Conservation (phyloP, 2,329 filamentous ascomycete species). For the Didymella keratinophila region DNA sequence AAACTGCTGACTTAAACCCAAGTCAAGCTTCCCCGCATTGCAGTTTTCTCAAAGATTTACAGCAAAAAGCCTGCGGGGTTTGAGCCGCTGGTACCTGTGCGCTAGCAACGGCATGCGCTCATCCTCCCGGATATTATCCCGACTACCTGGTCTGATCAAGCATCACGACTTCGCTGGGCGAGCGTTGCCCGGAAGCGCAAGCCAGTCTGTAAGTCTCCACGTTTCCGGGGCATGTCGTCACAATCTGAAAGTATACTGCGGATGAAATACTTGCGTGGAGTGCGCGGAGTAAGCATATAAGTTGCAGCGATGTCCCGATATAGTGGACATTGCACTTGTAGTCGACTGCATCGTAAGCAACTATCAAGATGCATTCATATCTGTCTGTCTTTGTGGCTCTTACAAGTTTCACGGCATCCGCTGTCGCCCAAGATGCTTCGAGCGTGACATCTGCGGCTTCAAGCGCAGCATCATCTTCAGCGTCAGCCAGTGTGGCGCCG, state of each 20-base stretch:
- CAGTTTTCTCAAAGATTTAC: not conserved
- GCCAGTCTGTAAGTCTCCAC: slow-evolving; percentile 6
- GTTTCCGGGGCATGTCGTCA: slow-evolving; percentile 19
- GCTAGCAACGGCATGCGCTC: not conserved
- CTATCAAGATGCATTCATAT: slow-evolving; percentile 1
- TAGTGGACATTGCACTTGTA: not conserved
- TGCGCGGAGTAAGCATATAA: slow-evolving; percentile 3
- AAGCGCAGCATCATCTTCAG: not conserved
- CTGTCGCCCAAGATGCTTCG: slow-evolving; percentile 5
- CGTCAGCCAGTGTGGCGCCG: slow-evolving; percentile 1
- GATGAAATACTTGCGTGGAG: not conserved
- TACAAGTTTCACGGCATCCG: not conserved
- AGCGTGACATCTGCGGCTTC: not conserved
- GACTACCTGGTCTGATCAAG: slow-evolving; percentile 1
- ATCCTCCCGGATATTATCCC: slow-evolving; percentile 12
- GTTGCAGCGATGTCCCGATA: not conserved
- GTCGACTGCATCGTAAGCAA: not conserved
- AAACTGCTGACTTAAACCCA: not conserved
- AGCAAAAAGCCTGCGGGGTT: too few relatives aligned
- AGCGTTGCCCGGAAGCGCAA: not conserved
- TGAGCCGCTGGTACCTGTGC: not conserved
- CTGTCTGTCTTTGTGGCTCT: slow-evolving; percentile 1
- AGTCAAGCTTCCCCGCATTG: not conserved
- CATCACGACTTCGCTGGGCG: not conserved
- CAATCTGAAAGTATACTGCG: not conserved